Evolutionary conservation across 768 basidiomycete genomes (phyloP), one percentile per base, ranked within the genome.

Genomic region (Mycena leptocephala): DNA sequence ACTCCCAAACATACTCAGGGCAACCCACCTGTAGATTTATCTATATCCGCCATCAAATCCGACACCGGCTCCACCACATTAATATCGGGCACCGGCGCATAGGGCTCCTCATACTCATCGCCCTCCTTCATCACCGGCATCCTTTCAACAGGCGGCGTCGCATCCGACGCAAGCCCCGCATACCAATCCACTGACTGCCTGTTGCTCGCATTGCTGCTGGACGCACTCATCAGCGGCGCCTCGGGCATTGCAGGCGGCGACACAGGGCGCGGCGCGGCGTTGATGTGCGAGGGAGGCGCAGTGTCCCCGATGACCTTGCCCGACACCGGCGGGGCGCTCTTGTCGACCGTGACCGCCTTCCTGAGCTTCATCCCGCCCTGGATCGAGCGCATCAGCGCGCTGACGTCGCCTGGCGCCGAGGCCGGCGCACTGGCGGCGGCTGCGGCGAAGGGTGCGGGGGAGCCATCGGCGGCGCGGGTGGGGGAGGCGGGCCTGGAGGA

Each of bases 121-220:
- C 94, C 95, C 74, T 93, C 92, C 8, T 76, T 83, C 48, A 90
- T 93, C 30, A 90, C 84, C 41, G 93, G 89, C 78, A 93, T 82
- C 59, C 83, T 86, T 66, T 84, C 86, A 35, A 86, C 80, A 56
- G 80, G 81, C 26, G 78, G 79, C 51, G 76, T 72, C 33, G 82
- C 86, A 85, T 98, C 93, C 46, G 94, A 95, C 16, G 97, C 97
- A 16, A 98, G 88, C 37, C 94, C 94, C 64, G 93, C 91, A 82
- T 96, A 97, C 97, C 97, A 99, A 80, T 96, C 97, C 5, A 98
- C 94, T 9, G 93, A 94, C 83, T 97, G 94, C 74, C 93, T 88
- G 80, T 94, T 91, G 69, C 85, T 89, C 75, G 93, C 88, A 79
- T 94, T 91, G 69, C 85, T 89, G 39, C 89, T 80, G 9, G 35